A percentile compares a stretch with the other conserved stretches of the same genome.
phyloP scores from a whole-genome alignment of 192 early-diverging fungal species.

The Gaertneriomyces sp. region DNA sequence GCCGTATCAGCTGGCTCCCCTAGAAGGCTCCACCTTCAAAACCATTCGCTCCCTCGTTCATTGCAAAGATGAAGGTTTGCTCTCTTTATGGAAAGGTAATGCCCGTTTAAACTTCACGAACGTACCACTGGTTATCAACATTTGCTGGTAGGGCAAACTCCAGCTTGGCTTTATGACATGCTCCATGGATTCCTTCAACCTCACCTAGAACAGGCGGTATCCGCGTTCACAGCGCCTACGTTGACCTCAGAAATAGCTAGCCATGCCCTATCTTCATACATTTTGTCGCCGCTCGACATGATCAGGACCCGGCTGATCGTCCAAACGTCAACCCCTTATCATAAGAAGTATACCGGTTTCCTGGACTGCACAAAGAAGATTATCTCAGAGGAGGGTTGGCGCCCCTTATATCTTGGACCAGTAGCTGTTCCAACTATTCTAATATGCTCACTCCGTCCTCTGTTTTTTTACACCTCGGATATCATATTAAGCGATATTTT shows the following conservation, averaged over 20 bases:
- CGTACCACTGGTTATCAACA: not conserved
- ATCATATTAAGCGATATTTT: constrained; percentile 67
- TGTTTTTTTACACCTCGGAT: constrained; percentile 64
- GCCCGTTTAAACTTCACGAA: not conserved
- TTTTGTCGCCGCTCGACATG: constrained; percentile 86
- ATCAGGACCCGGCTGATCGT: constrained; percentile 82
- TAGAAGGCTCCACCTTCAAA: constrained; percentile 29
- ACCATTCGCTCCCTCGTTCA: constrained; percentile 28
- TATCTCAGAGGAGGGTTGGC: constrained; percentile 72
- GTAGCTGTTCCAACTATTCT: constrained; percentile 77
- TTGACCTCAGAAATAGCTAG: constrained; percentile 68
- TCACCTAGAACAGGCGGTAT: constrained; percentile 51
- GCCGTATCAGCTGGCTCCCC: constrained; percentile 48
- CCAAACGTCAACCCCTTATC: constrained; percentile 74
- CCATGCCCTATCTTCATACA: constrained; percentile 68
- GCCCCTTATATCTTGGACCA: constrained; percentile 66
- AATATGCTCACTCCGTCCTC: constrained; percentile 67
- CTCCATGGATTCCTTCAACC: constrained; percentile 70
- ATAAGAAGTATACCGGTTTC: constrained; percentile 80
- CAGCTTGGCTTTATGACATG: constrained; percentile 76
- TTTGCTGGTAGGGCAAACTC: constrained; percentile 52
- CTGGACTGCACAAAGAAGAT: constrained; percentile 73
- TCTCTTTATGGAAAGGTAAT: constrained; percentile 55
- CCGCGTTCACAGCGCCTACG: constrained; percentile 23
- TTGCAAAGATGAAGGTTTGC: constrained; percentile 39